These are phyloP conservation scores for Colletotrichum ledebouriae DNA, from an alignment of 2,329 filamentous ascomycete genomes.

Conservation along the genomic window DNA sequence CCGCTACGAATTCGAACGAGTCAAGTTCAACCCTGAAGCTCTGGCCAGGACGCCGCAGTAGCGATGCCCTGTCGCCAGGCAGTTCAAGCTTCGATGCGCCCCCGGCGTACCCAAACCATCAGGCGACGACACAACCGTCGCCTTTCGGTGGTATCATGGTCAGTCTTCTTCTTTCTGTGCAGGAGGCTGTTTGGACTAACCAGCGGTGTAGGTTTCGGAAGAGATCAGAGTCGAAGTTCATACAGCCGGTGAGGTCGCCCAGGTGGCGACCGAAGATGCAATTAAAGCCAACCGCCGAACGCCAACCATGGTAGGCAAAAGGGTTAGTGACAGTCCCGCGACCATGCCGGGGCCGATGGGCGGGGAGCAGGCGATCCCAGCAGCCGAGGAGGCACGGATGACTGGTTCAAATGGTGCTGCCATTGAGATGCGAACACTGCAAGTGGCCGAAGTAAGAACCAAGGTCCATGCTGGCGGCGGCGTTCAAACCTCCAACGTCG, in stretches of 20 bases:
- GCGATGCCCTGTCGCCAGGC: slow-evolving; percentile 38
- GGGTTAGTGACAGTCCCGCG: slow-evolving; percentile 18
- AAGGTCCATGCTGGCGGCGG: slow-evolving; percentile 45
- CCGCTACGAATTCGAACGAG: slow-evolving; percentile 46
- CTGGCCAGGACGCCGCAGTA: slow-evolving; percentile 46
- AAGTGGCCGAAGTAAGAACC: slow-evolving; percentile 37
- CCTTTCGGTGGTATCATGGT: slow-evolving; percentile 69
- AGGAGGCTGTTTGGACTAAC: neutral
- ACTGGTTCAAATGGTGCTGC: slow-evolving; percentile 27
- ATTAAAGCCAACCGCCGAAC: slow-evolving; percentile 42
- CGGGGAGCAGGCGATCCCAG: neutral
- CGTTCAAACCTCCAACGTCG: slow-evolving; percentile 49
- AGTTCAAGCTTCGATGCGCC: slow-evolving; percentile 38
- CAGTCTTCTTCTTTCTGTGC: neutral
- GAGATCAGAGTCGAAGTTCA: slow-evolving; percentile 69
- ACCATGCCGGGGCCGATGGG: slow-evolving; percentile 37
- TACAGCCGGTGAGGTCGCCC: slow-evolving; percentile 42
- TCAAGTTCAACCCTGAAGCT: slow-evolving; percentile 52
- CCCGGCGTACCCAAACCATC: slow-evolving; percentile 41
- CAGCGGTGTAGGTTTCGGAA: slow-evolving; percentile 58
- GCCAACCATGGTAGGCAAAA: slow-evolving; percentile 25
- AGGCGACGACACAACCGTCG: slow-evolving; percentile 33
- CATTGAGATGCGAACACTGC: slow-evolving; percentile 48
- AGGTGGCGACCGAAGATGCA: slow-evolving; percentile 42
- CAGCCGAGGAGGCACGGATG: slow-evolving; percentile 24